Conservation (phyloP, 768 basidiomycete species). For the Mycena belliarum region DNA sequence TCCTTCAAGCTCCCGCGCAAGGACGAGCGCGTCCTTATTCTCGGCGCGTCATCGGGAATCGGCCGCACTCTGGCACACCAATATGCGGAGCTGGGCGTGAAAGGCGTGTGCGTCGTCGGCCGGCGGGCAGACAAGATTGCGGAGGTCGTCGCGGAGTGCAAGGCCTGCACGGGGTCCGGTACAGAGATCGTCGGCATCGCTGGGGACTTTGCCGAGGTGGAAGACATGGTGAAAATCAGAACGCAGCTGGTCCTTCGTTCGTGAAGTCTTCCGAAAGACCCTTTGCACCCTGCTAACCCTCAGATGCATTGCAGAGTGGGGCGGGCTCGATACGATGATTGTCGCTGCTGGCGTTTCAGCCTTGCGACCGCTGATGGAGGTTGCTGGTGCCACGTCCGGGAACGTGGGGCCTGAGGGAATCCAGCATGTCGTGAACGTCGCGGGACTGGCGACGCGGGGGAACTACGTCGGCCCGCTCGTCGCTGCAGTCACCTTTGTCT, state of each 20-base stretch:
- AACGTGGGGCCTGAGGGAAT: conserved; percentile 49
- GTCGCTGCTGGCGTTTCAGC: conserved; percentile 86
- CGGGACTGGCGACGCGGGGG: conserved; percentile 54
- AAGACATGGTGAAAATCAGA: conserved; percentile 68
- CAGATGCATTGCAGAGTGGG: conserved; percentile 65
- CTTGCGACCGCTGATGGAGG: conserved; percentile 69
- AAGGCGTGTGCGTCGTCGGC: conserved; percentile 69
- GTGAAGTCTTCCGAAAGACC: conserved; percentile 22
- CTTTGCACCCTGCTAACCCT: too few species aligned
- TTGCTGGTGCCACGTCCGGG: conserved; percentile 56
- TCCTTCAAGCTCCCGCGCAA: conserved; percentile 37
- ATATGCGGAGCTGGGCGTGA: conserved; percentile 76
- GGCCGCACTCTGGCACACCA: conserved; percentile 68
- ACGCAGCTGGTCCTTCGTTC: conserved; percentile 54
- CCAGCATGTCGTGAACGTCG: conserved; percentile 55
- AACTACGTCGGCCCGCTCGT: conserved; percentile 76
- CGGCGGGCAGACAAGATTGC: conserved; percentile 57
- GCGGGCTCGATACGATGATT: conserved; percentile 79
- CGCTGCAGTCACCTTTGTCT: conserved; percentile 70
- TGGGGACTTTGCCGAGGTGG: conserved; percentile 65
- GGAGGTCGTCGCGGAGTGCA: conserved; percentile 64
- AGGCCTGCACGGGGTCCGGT: conserved; percentile 19
- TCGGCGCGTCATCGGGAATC: conserved; percentile 86
- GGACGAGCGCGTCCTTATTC: conserved; percentile 72
- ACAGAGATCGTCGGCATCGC: conserved; percentile 46